These are phyloP conservation scores for Phycomyces blakesleeanus DNA, from an alignment of 192 early-diverging fungal species.

Conservation along the genomic window DNA sequence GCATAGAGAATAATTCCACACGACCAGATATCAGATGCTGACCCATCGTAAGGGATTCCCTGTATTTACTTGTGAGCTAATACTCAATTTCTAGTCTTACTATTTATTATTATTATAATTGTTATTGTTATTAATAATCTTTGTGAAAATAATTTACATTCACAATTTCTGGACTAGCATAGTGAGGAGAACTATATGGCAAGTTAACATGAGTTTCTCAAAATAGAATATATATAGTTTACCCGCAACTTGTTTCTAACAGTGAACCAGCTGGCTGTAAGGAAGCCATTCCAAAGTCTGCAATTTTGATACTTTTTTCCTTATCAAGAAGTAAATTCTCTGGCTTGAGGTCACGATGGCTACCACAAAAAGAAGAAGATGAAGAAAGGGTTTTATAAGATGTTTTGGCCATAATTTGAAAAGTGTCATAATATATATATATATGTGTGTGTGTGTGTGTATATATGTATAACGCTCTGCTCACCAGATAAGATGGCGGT, in stretches of 20 bases:
- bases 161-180: slow-evolving; percentile 74
- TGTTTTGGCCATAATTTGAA: no score
- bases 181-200: slow-evolving; percentile 59
- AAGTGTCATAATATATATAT: no score
- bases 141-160: slow-evolving; percentile 24
- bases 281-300: slow-evolving; percentile 90
- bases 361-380: slow-evolving; percentile 5
- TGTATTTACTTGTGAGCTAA: slow-evolving; percentile 16
- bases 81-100: background rate
- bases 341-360: slow-evolving; percentile 92
- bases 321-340: slow-evolving; percentile 63
- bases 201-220: background rate
- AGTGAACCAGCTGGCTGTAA: slow-evolving; percentile 43
- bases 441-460: no score
- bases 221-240: slow-evolving; percentile 16
- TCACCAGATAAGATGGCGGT: slow-evolving; percentile 68
- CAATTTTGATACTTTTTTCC: slow-evolving; percentile 69
- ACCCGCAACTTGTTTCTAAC: slow-evolving; percentile 68
- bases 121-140: background rate
- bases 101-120: background rate
- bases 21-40: slow-evolving; percentile 68
- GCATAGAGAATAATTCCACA: slow-evolving; percentile 75
- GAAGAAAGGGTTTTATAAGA: no score
- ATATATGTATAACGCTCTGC: background rate
- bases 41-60: slow-evolving; percentile 62